Conservation (phyloP, 2,329 filamentous ascomycete genomes). For the Gremmenia infestans region DNA sequence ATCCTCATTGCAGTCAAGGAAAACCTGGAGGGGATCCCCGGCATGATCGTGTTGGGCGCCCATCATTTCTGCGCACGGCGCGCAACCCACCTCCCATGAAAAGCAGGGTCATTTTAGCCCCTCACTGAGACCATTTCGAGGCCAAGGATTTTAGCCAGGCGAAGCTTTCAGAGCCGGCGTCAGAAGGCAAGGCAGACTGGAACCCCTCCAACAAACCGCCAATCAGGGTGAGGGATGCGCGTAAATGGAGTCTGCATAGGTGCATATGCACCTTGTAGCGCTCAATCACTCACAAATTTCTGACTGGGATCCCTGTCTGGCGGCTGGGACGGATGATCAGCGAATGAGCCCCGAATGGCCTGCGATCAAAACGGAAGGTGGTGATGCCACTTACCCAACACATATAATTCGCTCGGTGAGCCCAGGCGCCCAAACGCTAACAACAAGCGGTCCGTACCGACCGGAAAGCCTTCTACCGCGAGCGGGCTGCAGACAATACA, state of each 20-base stretch:
- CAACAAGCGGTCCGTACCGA: no score
- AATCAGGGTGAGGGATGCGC: conserved; percentile 2
- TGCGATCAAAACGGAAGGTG: background rate
- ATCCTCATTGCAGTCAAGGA: background rate
- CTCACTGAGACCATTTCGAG: background rate
- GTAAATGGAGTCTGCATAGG: background rate
- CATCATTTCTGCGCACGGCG: background rate
- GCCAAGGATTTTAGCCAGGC: conserved; percentile 4
- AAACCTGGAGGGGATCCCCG: background rate
- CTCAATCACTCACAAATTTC: background rate
- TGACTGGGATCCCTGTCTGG: background rate
- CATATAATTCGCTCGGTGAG: background rate
- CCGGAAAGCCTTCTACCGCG: no score
- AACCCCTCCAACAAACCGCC: background rate
- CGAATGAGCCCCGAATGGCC: background rate
- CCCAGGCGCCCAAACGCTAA: no score
- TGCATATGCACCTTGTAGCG: conserved; percentile 14
- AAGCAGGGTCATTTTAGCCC: background rate
- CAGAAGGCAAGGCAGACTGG: conserved; percentile 2
- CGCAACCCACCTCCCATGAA: background rate
- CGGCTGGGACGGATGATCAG: background rate
- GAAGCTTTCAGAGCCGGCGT: background rate
- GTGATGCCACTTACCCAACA: background rate
- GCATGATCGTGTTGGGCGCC: conserved; percentile 5
- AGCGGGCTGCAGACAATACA: no score